Evolutionary conservation across 257 asterid species (phyloP).

Genomic region (Fraxinus quadrangulata): DNA sequence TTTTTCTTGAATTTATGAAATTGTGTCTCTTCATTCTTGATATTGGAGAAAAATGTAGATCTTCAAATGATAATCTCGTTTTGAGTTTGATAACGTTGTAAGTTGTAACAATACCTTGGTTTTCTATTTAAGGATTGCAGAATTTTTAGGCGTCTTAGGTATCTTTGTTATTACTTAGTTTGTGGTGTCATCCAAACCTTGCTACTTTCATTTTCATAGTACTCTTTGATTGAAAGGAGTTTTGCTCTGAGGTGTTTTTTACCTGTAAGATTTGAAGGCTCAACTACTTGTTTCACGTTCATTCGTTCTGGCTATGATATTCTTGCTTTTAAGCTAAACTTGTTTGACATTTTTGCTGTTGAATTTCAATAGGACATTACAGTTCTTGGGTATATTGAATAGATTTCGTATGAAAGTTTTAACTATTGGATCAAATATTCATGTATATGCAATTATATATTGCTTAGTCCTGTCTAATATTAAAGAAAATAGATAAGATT

Average conservation of each 20-base stretch:
- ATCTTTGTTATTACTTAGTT: neutral
- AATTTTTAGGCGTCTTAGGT: neutral
- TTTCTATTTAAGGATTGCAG: slow-evolving; percentile 9
- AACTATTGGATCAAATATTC: neutral
- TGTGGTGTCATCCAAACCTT: neutral
- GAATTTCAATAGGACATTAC: too few relatives aligned
- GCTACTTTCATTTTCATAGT: neutral
- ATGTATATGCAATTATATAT: neutral
- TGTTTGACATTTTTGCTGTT: neutral
- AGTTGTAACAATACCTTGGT: neutral
- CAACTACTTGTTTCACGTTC: neutral
- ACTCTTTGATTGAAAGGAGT: neutral
- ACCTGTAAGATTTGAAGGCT: neutral
- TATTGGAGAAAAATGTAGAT: neutral
- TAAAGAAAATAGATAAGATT: neutral
- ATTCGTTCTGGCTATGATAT: neutral
- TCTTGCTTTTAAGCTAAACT: neutral
- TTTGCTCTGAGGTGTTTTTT: neutral
- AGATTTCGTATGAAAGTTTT: neutral
- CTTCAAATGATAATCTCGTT: neutral
- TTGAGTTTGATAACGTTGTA: neutral
- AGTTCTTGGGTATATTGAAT: neutral
- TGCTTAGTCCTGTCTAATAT: neutral
- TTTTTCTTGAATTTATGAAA: slow-evolving; percentile 12
- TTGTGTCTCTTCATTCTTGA: neutral